Evolutionary conservation across 179 eudicot species (phyloP).

Genomic region (Silene coronaria): DNA sequence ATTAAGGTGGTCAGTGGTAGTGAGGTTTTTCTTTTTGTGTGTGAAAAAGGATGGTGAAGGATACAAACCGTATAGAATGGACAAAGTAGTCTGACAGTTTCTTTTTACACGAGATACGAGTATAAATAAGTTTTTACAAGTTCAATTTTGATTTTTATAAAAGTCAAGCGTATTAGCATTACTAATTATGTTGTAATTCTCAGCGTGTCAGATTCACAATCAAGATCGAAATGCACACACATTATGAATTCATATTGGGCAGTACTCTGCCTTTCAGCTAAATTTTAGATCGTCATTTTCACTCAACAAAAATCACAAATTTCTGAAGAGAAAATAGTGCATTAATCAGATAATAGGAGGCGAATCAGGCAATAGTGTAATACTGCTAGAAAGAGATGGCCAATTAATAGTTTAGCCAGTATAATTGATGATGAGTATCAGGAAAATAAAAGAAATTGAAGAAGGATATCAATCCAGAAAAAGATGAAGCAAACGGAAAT

Average conservation of each 20-base stretch:
- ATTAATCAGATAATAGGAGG: background rate
- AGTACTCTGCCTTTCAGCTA: background rate
- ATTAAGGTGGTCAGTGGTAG: background rate
- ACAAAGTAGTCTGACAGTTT: background rate
- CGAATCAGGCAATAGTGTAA: background rate
- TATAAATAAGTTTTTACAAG: background rate
- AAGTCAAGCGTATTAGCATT: background rate
- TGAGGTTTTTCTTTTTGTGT: background rate
- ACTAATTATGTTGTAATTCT: background rate
- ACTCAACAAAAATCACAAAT: background rate
- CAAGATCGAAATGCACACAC: background rate
- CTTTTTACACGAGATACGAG: background rate
- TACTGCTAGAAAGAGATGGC: background rate
- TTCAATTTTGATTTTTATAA: background rate
- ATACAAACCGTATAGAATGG: background rate
- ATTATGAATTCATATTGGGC: background rate
- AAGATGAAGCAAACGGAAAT: constrained; percentile 4
- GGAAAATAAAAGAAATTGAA: background rate
- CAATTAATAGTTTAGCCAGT: background rate
- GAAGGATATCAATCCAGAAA: background rate
- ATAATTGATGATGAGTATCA: background rate
- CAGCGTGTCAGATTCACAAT: background rate
- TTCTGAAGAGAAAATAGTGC: background rate
- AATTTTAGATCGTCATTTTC: background rate
- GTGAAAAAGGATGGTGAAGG: background rate